phyloP scores from a whole-genome alignment of 164 flowering plant species.

The Nymphaea thermarum region DNA sequence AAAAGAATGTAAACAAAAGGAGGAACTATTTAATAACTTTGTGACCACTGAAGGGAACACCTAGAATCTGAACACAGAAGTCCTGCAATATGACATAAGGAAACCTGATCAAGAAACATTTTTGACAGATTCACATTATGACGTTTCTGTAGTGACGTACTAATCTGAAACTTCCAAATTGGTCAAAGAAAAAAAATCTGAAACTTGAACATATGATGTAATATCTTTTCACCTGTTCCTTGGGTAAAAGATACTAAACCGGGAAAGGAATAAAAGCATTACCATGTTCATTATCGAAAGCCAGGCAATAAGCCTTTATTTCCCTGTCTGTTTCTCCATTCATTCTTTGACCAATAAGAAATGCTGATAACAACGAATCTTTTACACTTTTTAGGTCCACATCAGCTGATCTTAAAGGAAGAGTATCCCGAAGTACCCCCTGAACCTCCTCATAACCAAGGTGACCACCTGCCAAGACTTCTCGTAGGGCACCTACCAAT shows the following conservation, averaged over 20 bases:
- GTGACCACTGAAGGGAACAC: too few relatives aligned
- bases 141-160: too few relatives aligned
- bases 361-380: slow-evolving; percentile 81
- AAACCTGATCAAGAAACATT: too few relatives aligned
- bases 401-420: slow-evolving; percentile 43
- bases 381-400: slow-evolving; percentile 26
- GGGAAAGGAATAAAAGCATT: slow-evolving; percentile 3
- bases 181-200: too few relatives aligned
- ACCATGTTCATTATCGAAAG: slow-evolving; percentile 95
- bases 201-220: too few relatives aligned
- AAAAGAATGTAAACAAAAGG: too few relatives aligned
- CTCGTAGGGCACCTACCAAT: slow-evolving; percentile 92
- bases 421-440: slow-evolving; percentile 80
- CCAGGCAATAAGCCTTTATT: slow-evolving; percentile 95
- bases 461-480: slow-evolving; percentile 96
- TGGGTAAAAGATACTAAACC: background rate
- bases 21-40: too few relatives aligned
- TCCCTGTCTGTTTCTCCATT: slow-evolving; percentile 95
- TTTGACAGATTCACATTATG: too few relatives aligned
- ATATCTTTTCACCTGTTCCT: background rate
- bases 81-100: too few relatives aligned
- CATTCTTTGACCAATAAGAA: slow-evolving; percentile 97
- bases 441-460: slow-evolving; percentile 97
- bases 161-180: too few relatives aligned
- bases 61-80: too few relatives aligned